A percentile compares a stretch with the other conserved stretches of the same genome.
These are phyloP conservation scores for Dovyalis caffra DNA, from an alignment of 345 rosid genomes.

Conservation along the genomic window DNA sequence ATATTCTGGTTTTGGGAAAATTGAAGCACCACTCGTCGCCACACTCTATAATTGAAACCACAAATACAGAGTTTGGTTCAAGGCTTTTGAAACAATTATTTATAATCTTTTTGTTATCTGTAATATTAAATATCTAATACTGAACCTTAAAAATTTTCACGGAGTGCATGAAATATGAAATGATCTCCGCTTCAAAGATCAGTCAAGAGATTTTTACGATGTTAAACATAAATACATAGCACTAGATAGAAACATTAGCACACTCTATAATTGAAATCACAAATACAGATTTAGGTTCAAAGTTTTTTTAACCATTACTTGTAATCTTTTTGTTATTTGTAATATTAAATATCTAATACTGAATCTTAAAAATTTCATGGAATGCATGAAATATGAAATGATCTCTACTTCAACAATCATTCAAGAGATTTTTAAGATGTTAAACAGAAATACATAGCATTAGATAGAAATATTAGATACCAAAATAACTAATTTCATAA, in stretches of 20 bases:
- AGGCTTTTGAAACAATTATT: not conserved
- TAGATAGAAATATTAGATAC: not conserved
- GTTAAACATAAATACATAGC: not conserved
- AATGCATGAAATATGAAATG: not conserved
- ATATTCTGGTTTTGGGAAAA: constrained; percentile 3
- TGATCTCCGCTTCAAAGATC: not conserved
- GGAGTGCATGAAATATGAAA: not conserved
- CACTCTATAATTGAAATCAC: too few species aligned
- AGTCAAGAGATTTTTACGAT: not conserved
- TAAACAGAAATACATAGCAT: not conserved
- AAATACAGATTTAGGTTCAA: too few species aligned
- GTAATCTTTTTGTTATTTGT: not conserved
- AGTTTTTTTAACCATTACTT: not conserved
- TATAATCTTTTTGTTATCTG: not conserved
- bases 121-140: not conserved
- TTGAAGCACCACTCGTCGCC: not conserved
- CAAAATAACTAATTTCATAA: not conserved
- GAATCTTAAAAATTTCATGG: not conserved
- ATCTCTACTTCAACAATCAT: not conserved
- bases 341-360: not conserved
- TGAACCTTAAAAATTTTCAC: not conserved
- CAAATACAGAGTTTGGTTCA: not conserved
- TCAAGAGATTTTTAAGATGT: not conserved
- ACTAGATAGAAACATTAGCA: not conserved
- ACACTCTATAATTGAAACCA: not conserved